These are phyloP conservation scores for Knufia fluminis DNA, from an alignment of 2,329 filamentous ascomycete genomes.

Conservation along the genomic window DNA sequence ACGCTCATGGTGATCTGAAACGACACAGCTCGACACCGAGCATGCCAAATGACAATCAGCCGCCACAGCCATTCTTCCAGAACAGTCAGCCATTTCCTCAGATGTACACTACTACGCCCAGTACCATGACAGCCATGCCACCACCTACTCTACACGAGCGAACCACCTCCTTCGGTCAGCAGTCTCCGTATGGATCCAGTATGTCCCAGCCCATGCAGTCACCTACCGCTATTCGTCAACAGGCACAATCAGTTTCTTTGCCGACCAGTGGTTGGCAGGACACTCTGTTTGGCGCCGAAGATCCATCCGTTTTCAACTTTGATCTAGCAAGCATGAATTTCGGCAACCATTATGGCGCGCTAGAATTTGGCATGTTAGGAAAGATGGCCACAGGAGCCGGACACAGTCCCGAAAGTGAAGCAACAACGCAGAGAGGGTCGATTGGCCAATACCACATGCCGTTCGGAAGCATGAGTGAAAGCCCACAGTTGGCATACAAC, in stretches of 20 bases:
- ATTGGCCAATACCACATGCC: slow-evolving; percentile 34
- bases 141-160: slow-evolving; percentile 37
- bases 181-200: slow-evolving; percentile 62
- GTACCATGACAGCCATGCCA: slow-evolving; percentile 33
- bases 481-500: slow-evolving; percentile 36
- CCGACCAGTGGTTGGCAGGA: slow-evolving; percentile 39
- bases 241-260: slow-evolving; percentile 39
- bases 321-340: slow-evolving; percentile 91
- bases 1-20: slow-evolving; percentile 40
- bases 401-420: slow-evolving; percentile 66
- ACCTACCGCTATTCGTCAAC: slow-evolving; percentile 25
- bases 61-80: slow-evolving; percentile 37
- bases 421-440: slow-evolving; percentile 37
- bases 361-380: slow-evolving; percentile 92
- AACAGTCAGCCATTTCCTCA: slow-evolving; percentile 22
- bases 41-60: slow-evolving; percentile 26
- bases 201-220: slow-evolving; percentile 37
- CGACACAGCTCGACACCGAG: slow-evolving; percentile 26
- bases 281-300: slow-evolving; percentile 76
- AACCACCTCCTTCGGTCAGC: slow-evolving; percentile 52
- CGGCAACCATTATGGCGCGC: slow-evolving; percentile 87
- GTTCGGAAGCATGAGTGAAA: slow-evolving; percentile 34
- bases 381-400: slow-evolving; percentile 89
- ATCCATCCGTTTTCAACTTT: slow-evolving; percentile 90
- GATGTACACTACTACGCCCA: slow-evolving; percentile 31